Evolutionary conservation across 2,329 filamentous ascomycete species (phyloP), one percentile per base, ranked within the genome.

Genomic region (Kalmusia sp.): DNA sequence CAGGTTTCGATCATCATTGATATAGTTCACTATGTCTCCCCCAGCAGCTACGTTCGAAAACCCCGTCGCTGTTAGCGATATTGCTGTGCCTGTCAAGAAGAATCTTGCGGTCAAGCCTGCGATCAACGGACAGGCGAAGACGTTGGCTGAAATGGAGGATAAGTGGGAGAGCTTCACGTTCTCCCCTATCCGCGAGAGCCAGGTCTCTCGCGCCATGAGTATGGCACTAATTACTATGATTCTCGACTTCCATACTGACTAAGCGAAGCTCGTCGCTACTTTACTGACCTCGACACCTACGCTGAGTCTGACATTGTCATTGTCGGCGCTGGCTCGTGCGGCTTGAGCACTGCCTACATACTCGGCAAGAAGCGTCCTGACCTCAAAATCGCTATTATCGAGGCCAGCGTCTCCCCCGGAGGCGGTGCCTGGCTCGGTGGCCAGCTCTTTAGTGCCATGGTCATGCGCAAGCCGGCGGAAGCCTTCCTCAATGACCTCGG

Each of bases 241-340:
- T 2, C 1, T 3, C 19, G 33, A 15, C 27, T 19, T 38, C 45
- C 60, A 28, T 57, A 45, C 31, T 15, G 17, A 39, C 22, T 12
- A 28, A 6, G 2, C 30, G 3, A 25, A 66, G 63, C 91, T 49
- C 85, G 90, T 47, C 91, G 92, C 73, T 97, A 96, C 87, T 96
- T 96, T 76, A 79, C 86, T 67, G 92, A 97, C 79, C 82, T 97
- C 49, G 91, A 96, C 81, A 85, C 79, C 56, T 95, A 96, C 72
- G 92, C 92, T 74, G 92, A 96, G 80, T 92, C 90, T 41, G 93
- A 96, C 82, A 88, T 96, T 70, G 92, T 96, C 80, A 96, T 96
- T 72, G 84, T 96, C 61, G 92, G 93, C 54, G 93, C 92, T 27
- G 93, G 93, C 43, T 93, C 90, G 25, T 96, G 92, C 72, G 92